A percentile compares a stretch with the other conserved stretches of the same genome.
phyloP scores from a whole-genome alignment of 176 grass and related monocot genomes.

The Canna indica region DNA sequence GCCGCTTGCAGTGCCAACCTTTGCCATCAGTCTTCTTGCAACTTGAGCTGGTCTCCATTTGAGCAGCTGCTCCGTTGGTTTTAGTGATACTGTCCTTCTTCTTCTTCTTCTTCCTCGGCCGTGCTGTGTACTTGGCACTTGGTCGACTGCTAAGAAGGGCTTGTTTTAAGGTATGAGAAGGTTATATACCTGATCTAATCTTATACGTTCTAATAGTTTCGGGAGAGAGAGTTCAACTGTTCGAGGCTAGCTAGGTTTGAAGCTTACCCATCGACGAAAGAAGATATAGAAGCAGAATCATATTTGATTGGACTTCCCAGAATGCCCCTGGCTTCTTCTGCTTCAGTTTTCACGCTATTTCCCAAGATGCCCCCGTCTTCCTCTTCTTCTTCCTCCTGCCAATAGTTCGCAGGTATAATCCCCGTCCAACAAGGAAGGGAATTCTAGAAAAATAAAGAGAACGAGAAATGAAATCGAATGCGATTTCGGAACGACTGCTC shows the following conservation, averaged over 20 bases:
- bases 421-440: neutral
- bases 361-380: constrained; percentile 3
- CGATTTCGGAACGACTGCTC: neutral
- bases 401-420: neutral
- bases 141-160: neutral
- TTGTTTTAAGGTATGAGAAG: neutral
- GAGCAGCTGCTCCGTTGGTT: neutral
- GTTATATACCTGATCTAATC: no score
- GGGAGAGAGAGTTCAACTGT: neutral
- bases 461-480: neutral
- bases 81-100: neutral
- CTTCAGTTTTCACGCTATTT: neutral
- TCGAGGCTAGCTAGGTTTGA: neutral
- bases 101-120: constrained; percentile 5
- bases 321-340: neutral
- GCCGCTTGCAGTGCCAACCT: constrained; percentile 16
- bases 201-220: neutral
- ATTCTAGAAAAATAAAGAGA: neutral
- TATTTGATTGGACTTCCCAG: neutral
- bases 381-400: constrained; percentile 10
- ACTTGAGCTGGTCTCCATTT: neutral
- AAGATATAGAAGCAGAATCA: neutral
- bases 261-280: neutral
- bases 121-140: neutral
- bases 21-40: constrained; percentile 23